Base-by-base conservation (phyloP, 2,329 filamentous ascomycete species). In the Metarhizium brunneum region DNA sequence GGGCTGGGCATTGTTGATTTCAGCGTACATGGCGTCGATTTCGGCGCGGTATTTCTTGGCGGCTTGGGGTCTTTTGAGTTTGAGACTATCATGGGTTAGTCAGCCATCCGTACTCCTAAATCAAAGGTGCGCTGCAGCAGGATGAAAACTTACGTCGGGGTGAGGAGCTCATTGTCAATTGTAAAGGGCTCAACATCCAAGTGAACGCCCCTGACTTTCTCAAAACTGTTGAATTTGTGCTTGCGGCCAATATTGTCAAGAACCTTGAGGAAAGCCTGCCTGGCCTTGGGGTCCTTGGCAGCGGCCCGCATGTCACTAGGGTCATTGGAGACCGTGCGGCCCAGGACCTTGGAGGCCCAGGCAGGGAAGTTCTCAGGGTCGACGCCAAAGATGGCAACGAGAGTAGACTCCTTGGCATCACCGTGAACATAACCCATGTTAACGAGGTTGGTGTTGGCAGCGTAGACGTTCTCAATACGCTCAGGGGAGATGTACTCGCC, bases 401-500 rank as follows among this genome's bases (percentile, higher is more conserved):
- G 79, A 67, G 81, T 84, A 1, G 88, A 85, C 76, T 97, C 85
- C 59, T 86, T 81, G 59, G 85, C 84, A 68, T 97, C 92, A 45
- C 94, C 94, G 73, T 99, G 92, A 30, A 97, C 89, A 67, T 90
- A 96, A 2, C 86, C 91, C 66, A 87, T 87, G 25, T 85, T 82
- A 30, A 97, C 75, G 63, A 92, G 85, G 61, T 83, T 86, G 59
- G 85, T 85, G 73, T 87, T 91, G 60, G 88, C 90, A 59, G 95
- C 78, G 71, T 92, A 95, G 40, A 96, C 87, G 69, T 96, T 96
- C 77, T 99, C 94, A 67, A 99, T 90, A 56, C 92, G 89, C 75
- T 99, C 94, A 14, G 94, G 94, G 1, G 92, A 96, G 65, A 99
- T 90, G 74, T 99, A 99, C 75, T 99, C 94, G 70, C 94, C 94